Conservation (phyloP, 169 alveolate species). For the Plasmodium yoelii region DNA sequence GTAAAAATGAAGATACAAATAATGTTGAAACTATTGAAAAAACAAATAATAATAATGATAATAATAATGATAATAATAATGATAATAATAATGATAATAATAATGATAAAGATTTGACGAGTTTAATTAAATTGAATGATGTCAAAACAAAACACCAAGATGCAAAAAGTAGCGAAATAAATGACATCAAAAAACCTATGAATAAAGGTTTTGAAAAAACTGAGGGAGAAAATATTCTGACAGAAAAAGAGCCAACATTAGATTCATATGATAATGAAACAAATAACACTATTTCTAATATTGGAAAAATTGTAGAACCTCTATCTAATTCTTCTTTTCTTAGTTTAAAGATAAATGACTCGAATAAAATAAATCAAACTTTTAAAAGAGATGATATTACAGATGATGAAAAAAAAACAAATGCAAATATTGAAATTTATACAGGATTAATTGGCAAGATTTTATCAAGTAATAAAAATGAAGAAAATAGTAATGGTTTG, state of each 20-base stretch:
- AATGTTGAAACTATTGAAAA: neutral
- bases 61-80: neutral
- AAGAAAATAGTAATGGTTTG: constrained; percentile 3
- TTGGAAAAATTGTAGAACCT: neutral
- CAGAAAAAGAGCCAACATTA: neutral
- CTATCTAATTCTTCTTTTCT: neutral
- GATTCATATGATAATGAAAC: neutral
- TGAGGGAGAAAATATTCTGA: neutral
- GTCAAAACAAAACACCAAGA: neutral
- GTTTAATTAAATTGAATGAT: neutral
- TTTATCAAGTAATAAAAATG: neutral
- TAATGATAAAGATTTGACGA: neutral
- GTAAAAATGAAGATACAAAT: neutral
- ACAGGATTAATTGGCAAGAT: no score
- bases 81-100: neutral
- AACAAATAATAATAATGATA: neutral
- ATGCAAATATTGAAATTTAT: neutral
- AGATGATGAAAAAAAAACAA: neutral
- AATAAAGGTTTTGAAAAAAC: neutral
- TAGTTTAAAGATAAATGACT: neutral
- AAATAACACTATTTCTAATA: neutral
- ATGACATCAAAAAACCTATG: neutral
- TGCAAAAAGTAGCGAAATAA: neutral
- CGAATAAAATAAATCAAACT: neutral
- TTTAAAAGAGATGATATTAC: neutral